Evolutionary conservation across 768 basidiomycete genomes (phyloP), one percentile per base, ranked within the genome.

Genomic region (Boletus rubroflammeus): DNA sequence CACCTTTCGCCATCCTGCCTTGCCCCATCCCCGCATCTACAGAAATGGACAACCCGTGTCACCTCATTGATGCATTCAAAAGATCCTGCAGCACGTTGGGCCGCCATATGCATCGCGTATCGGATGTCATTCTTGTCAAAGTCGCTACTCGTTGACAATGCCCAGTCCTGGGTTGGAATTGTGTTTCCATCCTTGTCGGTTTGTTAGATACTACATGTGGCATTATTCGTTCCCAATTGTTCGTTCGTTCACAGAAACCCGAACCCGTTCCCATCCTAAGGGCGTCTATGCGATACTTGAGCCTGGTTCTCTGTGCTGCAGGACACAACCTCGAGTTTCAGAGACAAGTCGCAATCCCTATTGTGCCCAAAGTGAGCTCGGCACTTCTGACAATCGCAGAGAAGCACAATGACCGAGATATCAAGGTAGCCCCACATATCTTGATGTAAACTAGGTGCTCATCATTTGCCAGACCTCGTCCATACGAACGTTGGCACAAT

Each of bases 31-130:
- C 61, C 83, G 3, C 85, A 91, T 65, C 73, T 83, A 10, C 73
- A 81, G 51, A 90, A 90, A 78, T 93, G 90, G 90, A 75, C 77
- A 13, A 75, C 80, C n/a, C 79, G 90, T 53, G 74, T 92, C 56
- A 83, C 81, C 59, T 83, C 90, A 3, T 73, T 93, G 49, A 74
- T 93, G 46, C 85, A 87, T 63, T 85, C 91, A 17, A 90, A 88
- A 72, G 83, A 89, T 61, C 65, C 83, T n/a, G 85, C 81, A 39
- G 83, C 81, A 49, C 81, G 87, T 53, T 93, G 91, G 91, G 84
- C 86, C 21, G 91, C 88, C 9, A 74, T 92, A 32, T 88, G 82
- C 61, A 69, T 93, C 44, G 90, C 91, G 1, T 74, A 84, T 60
- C 83, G 81, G 59, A 85, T 85, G 10, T 79, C 85, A 1, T 58